Percentiles rank a stretch among this genome's conserved stretches.
These are phyloP conservation scores for Corylus americana DNA, from an alignment of 306 rosid genomes.

Conservation along the genomic window DNA sequence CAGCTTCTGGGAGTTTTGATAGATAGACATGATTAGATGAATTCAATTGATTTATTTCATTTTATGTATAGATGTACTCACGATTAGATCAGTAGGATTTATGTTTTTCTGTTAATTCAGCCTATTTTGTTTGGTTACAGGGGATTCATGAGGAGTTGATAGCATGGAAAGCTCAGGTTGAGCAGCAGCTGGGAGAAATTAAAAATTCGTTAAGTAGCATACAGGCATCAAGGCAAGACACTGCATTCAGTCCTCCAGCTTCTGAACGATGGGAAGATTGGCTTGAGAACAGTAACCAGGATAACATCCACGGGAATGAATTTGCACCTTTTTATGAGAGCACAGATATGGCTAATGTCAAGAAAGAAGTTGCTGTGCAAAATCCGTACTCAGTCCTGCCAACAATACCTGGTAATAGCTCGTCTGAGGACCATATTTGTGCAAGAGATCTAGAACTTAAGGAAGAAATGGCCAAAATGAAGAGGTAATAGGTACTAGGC, in stretches of 20 bases:
- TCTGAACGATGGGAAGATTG: constrained; percentile 80
- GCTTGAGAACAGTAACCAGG: constrained; percentile 58
- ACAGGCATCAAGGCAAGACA: constrained; percentile 46
- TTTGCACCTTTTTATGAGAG: constrained; percentile 65
- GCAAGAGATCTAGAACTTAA: constrained; percentile 34
- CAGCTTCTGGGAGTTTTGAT: constrained; percentile 14
- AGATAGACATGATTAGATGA: constrained; percentile 13
- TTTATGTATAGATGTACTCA: background rate
- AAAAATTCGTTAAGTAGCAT: constrained; percentile 49
- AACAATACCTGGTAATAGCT: constrained; percentile 24
- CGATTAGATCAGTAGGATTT: no score
- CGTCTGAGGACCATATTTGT: constrained; percentile 23
- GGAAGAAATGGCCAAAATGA: constrained; percentile 43
- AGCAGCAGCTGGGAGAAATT: constrained; percentile 60
- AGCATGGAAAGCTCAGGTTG: constrained; percentile 68
- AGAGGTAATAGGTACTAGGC: constrained; percentile 42
- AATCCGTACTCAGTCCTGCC: constrained; percentile 40
- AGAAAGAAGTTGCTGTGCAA: constrained; percentile 40
- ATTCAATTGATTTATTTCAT: background rate
- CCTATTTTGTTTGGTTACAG: constrained; percentile 41
- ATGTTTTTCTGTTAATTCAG: constrained; percentile 1
- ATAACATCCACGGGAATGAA: constrained; percentile 54
- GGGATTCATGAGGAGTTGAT: constrained; percentile 59
- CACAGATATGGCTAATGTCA: constrained; percentile 45
- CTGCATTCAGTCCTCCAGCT: constrained; percentile 43